Evolutionary conservation across 1,284 basidiomycete genomes (phyloP), one percentile per base, ranked within the genome.

Genomic region (Ceratobasidium sp.): DNA sequence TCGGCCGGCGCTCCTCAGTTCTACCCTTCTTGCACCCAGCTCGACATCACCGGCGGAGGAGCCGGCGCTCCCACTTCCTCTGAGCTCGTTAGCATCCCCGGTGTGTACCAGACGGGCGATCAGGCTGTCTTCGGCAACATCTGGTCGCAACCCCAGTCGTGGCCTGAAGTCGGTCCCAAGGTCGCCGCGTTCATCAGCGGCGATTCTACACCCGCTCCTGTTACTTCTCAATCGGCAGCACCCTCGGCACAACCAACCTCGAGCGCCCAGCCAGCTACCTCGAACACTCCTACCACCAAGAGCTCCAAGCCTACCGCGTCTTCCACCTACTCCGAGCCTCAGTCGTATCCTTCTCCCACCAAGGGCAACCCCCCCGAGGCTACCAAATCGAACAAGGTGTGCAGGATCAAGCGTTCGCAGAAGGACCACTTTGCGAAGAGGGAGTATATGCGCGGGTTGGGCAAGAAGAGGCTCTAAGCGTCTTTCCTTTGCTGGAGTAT

Each of bases 1-100:
- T 56, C 58, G 11, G 70, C 71, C 0, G 56, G 64, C 4, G 29
- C 60, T 9, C 71, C 71, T 23, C 71, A 72, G 21, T 67, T 72
- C 56, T 72, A 72, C 41, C 70, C 70, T 9, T 56, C 36, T 14
- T 72, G 71, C 56, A 56, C 70, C 6, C 71, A 72, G 46, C 29
- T 72, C 42, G 47, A 49, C 11, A 54, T 72, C 23, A 66, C 58
- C 6, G 69, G 69, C 11, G 49, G 58, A 25, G 71, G 71, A 19
- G 47, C 46, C 29, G 52, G 66, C 52, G 54, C 42, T 2, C 71
- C 71, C 2, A 33, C 42, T 23, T 21, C 49, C 8, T 30, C 27
- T 27, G 69, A 72, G 39, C 57, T 71, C 14, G 67, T 71, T 25
- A 42, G 57, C 29, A 71, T 71, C 30, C 70, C 70, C 1, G 69